Conservation (phyloP, 1,284 basidiomycete genomes). For the Microbotryum lychnidis-dioicae region DNA sequence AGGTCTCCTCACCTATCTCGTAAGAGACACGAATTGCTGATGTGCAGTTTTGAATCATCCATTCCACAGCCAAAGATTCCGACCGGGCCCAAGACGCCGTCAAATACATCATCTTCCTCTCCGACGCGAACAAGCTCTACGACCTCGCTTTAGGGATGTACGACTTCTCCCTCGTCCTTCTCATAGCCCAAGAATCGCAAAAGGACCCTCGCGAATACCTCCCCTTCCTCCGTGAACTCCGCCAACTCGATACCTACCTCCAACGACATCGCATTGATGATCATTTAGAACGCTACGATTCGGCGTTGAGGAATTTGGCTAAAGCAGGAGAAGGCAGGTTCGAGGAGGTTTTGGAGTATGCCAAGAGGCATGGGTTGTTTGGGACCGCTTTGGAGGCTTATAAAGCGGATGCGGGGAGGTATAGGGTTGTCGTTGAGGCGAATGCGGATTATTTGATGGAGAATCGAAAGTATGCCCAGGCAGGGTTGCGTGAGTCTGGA, state of each 20-base stretch:
- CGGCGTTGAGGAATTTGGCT: conserved; percentile 67
- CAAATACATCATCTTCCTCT: conserved; percentile 97
- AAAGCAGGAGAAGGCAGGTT: conserved; percentile 64
- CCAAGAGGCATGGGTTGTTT: conserved; percentile 70
- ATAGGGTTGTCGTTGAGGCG: conserved; percentile 63
- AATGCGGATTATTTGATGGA: conserved; percentile 89
- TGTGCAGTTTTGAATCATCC: no score
- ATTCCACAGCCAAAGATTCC: conserved; percentile 54
- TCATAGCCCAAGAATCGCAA: conserved; percentile 95
- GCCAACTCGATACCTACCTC: conserved; percentile 68
- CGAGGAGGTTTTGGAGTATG: conserved; percentile 69
- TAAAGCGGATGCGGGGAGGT: conserved; percentile 52
- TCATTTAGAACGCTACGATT: conserved; percentile 66
- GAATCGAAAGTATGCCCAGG: conserved; percentile 69
- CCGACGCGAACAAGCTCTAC: conserved; percentile 84
- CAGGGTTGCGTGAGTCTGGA: conserved; percentile 58
- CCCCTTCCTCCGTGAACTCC: conserved; percentile 85
- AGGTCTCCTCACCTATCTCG: no score
- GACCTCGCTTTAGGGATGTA: conserved; percentile 97
- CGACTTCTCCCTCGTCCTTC: conserved; percentile 87
- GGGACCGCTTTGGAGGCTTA: conserved; percentile 65
- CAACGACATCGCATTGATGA: conserved; percentile 91
- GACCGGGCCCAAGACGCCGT: conserved; percentile 86
- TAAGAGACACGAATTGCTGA: no score
- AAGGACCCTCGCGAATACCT: conserved; percentile 98